Base-by-base conservation (phyloP, 208 protist species). In the Lotmaria passim region DNA sequence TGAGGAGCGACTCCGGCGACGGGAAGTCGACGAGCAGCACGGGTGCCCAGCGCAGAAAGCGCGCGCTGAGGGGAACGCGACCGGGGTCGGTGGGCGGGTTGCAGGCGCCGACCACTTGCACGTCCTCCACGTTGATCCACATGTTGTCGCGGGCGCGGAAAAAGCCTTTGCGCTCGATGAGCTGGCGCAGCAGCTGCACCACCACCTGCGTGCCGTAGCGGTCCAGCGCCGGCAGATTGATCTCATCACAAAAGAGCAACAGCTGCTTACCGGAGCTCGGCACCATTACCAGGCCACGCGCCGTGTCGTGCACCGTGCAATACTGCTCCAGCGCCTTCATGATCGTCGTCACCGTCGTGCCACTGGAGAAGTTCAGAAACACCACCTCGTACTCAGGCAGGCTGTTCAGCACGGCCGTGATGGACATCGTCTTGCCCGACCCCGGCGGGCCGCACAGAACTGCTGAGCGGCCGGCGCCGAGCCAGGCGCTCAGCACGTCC, bases 1-100 rank as follows among this genome's bases (percentile, higher is more conserved):
- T 97, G 33, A 77, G 78, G n/a, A 99, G 86, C 26, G 98, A 99
- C 50, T 95, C 89, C 3, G 72, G 56, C 3, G 96, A 93, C 11
- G 99, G 99, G 82, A 99, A 99, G 84, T 99, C 98, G 10, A 99
- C 98, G 21, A 99, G 88, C 21, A 99, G 77, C 19, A 99, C 89
- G 28, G 98, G 98, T 2, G 96, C 89, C 86, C 99, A 99, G 15
- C 98, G 93, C 28, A 99, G 85, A 72, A 99, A 99, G 34, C 98
- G 86, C 26, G 89, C 77, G 7, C 91, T 91, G 26, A 99, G 85
- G 21, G 96, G 89, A 34, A 99, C 93, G 66, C 99, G 97, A 43
- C 98, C 98, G 10, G 96, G 82, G 82, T 99, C 98, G 2, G 98
- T 99, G n/a, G 98, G 98, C 33, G 99, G 99, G 79, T 99, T 99